Conservation (phyloP, 225 moss, liverwort and hornwort genomes). For the Sphagnum contortum region DNA sequence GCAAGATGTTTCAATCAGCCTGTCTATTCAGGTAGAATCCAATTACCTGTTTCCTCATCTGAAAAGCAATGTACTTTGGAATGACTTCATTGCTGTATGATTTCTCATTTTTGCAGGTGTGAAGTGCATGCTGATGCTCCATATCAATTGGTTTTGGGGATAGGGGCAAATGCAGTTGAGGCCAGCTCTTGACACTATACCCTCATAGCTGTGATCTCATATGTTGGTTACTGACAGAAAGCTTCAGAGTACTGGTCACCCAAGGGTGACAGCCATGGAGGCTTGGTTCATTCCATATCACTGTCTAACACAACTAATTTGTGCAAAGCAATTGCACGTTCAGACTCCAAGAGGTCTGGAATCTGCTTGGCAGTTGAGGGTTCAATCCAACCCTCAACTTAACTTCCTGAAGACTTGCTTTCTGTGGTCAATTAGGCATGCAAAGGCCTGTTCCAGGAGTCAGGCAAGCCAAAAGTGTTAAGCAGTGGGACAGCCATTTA, state of each 20-base stretch:
- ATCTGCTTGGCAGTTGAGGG: slow-evolving; percentile 31
- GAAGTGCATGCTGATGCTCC: too few species aligned
- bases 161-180: slow-evolving; percentile 12
- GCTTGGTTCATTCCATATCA: slow-evolving; percentile 43
- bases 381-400: slow-evolving; percentile 30
- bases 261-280: background rate
- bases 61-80: too few species aligned
- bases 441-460: too few species aligned
- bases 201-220: slow-evolving; percentile 30
- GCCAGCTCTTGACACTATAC: slow-evolving; percentile 26
- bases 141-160: slow-evolving; percentile 14
- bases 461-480: background rate
- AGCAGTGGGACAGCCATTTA: slow-evolving; percentile 4
- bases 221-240: slow-evolving; percentile 36
- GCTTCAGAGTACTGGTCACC: slow-evolving; percentile 28
- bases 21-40: too few species aligned
- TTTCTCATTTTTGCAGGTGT: too few species aligned
- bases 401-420: background rate
- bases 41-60: too few species aligned
- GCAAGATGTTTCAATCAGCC: too few species aligned
- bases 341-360: slow-evolving; percentile 14
- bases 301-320: slow-evolving; percentile 44
- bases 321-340: slow-evolving; percentile 16
- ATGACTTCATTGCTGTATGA: too few species aligned
- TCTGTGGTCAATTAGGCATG: too few species aligned